phyloP scores from a whole-genome alignment of 2,329 filamentous ascomycete genomes.

The Zelopaecilomyces penicillatus region DNA sequence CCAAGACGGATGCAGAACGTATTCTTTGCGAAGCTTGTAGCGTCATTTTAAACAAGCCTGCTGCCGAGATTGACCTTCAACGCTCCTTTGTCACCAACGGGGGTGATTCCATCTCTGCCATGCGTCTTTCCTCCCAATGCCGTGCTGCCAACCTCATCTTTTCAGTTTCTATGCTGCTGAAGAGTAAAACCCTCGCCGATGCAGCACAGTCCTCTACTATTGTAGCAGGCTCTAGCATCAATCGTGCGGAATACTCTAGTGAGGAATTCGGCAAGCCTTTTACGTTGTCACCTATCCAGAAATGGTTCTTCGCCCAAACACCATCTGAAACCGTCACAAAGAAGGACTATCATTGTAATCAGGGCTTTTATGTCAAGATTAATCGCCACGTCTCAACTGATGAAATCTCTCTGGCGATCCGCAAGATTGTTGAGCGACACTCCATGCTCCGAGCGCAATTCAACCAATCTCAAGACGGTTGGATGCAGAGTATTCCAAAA shows the following conservation, averaged over 20 bases:
- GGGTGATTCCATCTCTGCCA: constrained; percentile 34
- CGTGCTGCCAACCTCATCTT: background rate
- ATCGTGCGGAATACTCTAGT: too few species aligned
- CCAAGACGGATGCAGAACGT: too few species aligned
- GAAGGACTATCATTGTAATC: background rate
- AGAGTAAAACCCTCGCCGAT: background rate
- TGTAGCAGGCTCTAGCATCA: too few species aligned
- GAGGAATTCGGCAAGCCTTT: background rate
- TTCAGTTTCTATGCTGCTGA: background rate
- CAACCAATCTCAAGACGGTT: background rate
- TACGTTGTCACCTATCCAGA: constrained; percentile 8
- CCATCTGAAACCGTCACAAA: background rate
- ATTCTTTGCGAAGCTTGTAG: background rate
- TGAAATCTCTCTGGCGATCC: background rate
- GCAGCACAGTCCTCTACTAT: background rate
- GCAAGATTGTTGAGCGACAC: constrained; percentile 5
- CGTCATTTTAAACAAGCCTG: background rate
- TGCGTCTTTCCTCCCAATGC: constrained; percentile 16
- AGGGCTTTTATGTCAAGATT: background rate
- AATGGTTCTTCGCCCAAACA: constrained; percentile 4
- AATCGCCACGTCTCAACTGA: background rate
- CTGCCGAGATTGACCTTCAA: background rate
- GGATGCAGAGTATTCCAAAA: constrained; percentile 4
- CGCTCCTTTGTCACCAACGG: constrained; percentile 30
- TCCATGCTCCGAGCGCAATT: constrained; percentile 11